Evolutionary conservation across 768 basidiomycete genomes (phyloP).

Genomic region (Filobasidium floriforme): DNA sequence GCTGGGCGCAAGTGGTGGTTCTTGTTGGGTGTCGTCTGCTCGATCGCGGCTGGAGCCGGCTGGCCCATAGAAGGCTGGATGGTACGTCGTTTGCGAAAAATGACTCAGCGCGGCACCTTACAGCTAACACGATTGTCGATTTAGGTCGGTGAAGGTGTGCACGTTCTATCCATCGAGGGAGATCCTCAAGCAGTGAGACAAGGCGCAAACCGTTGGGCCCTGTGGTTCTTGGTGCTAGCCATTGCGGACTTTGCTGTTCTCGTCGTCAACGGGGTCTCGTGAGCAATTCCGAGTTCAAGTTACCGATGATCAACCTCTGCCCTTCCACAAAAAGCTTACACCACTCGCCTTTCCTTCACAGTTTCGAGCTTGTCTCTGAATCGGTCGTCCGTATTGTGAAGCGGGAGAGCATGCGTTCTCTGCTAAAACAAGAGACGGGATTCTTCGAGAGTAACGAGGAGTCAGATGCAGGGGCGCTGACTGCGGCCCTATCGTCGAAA

Average conservation of each 20-base stretch:
- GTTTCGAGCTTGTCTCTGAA: constrained; percentile 32
- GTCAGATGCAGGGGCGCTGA: constrained; percentile 38
- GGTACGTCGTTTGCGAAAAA: too few species aligned
- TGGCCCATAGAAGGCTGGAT: constrained; percentile 37
- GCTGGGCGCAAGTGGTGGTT: constrained; percentile 18
- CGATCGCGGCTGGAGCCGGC: constrained; percentile 27
- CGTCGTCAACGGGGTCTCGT: constrained; percentile 27
- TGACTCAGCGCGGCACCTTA: too few species aligned
- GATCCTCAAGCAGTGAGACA: constrained; percentile 22
- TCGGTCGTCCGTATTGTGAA: constrained; percentile 31
- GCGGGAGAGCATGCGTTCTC: constrained; percentile 24
- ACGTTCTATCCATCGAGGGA: constrained; percentile 25
- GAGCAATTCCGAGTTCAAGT: too few species aligned
- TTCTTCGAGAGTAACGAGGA: constrained; percentile 36
- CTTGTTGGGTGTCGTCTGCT: constrained; percentile 23
- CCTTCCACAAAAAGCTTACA: too few species aligned
- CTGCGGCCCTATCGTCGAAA: constrained; percentile 30
- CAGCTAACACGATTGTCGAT: too few species aligned
- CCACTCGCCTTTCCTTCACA: too few species aligned
- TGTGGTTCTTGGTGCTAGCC: constrained; percentile 40
- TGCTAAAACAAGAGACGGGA: constrained; percentile 37
- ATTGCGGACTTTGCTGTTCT: constrained; percentile 23
- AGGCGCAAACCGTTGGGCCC: constrained; percentile 29
- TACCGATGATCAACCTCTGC: too few species aligned
- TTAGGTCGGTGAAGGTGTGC: constrained; percentile 36